Evolutionary conservation across 2,329 filamentous ascomycete genomes (phyloP).

Genomic region (Fusarium illudens): DNA sequence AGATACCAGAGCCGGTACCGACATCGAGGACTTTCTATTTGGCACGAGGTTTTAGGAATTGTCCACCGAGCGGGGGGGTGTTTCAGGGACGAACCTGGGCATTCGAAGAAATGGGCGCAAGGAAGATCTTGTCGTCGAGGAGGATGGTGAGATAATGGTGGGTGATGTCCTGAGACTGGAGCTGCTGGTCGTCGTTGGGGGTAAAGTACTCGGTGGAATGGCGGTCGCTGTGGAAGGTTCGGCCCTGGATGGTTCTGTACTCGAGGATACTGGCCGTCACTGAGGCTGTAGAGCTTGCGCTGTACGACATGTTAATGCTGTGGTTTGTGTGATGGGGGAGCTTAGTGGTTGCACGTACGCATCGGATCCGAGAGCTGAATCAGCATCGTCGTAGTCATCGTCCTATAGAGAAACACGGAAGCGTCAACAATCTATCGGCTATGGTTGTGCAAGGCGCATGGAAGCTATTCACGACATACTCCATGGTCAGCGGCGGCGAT

Average conservation of each 20-base stretch:
- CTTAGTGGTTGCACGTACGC: constrained; percentile 23
- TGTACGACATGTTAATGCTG: not conserved
- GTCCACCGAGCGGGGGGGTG: not conserved
- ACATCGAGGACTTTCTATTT: constrained; percentile 36
- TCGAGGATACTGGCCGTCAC: constrained; percentile 36
- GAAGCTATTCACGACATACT: constrained; percentile 16
- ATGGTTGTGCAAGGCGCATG: not conserved
- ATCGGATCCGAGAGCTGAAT: constrained; percentile 36
- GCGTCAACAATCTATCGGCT: not conserved
- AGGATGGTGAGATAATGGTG: constrained; percentile 40
- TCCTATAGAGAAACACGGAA: constrained; percentile 1
- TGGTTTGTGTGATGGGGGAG: not conserved
- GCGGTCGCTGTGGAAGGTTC: constrained; percentile 38
- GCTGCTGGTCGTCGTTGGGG: constrained; percentile 38
- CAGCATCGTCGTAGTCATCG: constrained; percentile 28
- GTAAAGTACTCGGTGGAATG: constrained; percentile 33
- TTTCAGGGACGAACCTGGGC: not conserved
- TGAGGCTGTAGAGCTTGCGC: constrained; percentile 34
- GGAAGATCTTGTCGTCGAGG: constrained; percentile 30
- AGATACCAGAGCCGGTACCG: constrained; percentile 36
- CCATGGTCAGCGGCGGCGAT: constrained; percentile 33
- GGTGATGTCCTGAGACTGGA: constrained; percentile 35
- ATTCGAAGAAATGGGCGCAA: constrained; percentile 31
- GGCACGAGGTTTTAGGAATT: not conserved
- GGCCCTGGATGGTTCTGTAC: constrained; percentile 35